phyloP scores from a whole-genome alignment of 306 rosid genomes.

The Clitoria ternatea region DNA sequence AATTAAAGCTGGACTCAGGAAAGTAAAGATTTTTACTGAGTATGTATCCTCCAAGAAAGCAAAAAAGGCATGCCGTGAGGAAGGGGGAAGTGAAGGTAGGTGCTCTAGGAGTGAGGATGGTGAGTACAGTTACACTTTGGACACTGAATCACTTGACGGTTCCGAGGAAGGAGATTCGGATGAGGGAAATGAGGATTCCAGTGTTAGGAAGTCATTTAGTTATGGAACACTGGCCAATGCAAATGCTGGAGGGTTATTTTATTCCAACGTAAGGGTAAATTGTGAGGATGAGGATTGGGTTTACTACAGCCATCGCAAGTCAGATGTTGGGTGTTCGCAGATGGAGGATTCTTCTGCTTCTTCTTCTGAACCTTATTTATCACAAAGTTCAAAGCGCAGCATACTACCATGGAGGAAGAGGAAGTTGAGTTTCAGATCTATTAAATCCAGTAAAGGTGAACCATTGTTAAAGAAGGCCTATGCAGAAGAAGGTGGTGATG shows the following conservation, averaged over 20 bases:
- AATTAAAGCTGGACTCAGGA: constrained; percentile 82
- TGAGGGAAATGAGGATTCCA: constrained; percentile 60
- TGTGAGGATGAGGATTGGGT: constrained; percentile 77
- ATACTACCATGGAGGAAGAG: constrained; percentile 93
- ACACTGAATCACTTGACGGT: constrained; percentile 72
- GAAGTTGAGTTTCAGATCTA: constrained; percentile 89
- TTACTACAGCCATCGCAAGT: constrained; percentile 75
- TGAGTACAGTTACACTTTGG: constrained; percentile 66
- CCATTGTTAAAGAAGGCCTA: constrained; percentile 85
- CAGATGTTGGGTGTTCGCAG: constrained; percentile 56
- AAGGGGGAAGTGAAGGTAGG: constrained; percentile 78
- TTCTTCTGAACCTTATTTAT: constrained; percentile 50
- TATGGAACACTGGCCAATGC: constrained; percentile 85
- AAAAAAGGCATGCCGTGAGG: constrained; percentile 56
- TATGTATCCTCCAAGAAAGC: constrained; percentile 74
- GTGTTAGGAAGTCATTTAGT: constrained; percentile 77
- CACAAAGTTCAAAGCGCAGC: constrained; percentile 67
- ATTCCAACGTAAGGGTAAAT: constrained; percentile 40
- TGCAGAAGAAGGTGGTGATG: constrained; percentile 98
- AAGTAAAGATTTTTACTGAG: constrained; percentile 75
- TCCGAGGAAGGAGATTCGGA: constrained; percentile 79
- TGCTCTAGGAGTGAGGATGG: constrained; percentile 82
- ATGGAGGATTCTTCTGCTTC: constrained; percentile 46
- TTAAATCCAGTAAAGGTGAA: constrained; percentile 74
- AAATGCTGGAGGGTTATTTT: constrained; percentile 76